Conservation (phyloP, 2,329 filamentous ascomycete species). For the Phialophora macrospora region DNA sequence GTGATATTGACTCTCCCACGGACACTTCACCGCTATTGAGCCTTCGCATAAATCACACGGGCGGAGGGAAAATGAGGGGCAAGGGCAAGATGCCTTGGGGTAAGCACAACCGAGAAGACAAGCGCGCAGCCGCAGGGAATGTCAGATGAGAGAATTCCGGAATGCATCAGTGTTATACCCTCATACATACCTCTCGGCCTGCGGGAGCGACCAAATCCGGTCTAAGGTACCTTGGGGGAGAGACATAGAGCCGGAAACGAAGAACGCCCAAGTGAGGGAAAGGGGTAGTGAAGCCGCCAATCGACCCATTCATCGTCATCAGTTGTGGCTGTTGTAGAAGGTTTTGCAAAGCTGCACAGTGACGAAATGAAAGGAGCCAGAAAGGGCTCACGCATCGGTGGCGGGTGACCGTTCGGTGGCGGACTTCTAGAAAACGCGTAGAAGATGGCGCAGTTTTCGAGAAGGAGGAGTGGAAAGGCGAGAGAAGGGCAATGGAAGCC, state of each 20-base stretch:
- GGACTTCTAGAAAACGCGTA: slow-evolving; percentile 7
- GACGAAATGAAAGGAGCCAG: background rate
- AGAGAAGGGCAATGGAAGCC: slow-evolving; percentile 17
- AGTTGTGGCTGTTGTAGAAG: too few relatives aligned
- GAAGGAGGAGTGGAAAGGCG: slow-evolving; percentile 26
- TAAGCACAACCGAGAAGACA: slow-evolving; percentile 15
- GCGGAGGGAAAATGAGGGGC: slow-evolving; percentile 3
- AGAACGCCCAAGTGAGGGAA: background rate
- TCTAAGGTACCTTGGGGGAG: background rate
- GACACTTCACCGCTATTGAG: background rate
- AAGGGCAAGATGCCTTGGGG: slow-evolving; percentile 4
- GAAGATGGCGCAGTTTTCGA: slow-evolving; percentile 24
- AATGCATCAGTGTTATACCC: background rate
- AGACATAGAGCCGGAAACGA: background rate
- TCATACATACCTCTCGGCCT: background rate
- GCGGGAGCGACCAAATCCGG: background rate
- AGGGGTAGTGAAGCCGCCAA: background rate
- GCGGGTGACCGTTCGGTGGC: background rate
- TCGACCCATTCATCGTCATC: too few relatives aligned
- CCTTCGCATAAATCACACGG: background rate
- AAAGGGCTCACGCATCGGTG: background rate
- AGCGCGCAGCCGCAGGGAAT: background rate
- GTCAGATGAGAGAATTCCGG: slow-evolving; percentile 5
- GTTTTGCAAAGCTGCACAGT: background rate
- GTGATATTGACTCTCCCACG: background rate